Base-by-base conservation (phyloP, 2,329 filamentous ascomycete genomes). In the Plenodomus lindquistii region DNA sequence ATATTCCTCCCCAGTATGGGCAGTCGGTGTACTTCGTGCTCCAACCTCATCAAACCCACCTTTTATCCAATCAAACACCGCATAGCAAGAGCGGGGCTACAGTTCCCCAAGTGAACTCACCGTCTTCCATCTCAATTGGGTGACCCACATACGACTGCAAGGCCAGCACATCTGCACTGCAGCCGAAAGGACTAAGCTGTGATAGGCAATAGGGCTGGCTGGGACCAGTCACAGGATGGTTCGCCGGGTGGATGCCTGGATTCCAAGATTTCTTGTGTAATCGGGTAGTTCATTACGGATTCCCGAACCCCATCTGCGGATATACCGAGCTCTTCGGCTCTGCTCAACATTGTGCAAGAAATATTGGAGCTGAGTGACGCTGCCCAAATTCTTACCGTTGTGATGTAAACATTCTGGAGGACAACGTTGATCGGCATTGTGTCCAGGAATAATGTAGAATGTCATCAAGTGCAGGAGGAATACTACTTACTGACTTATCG, bases 111-210 rank as follows among this genome's bases (percentile, higher is more conserved):
- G 37, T 51, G 46, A 54, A 44, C 64, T 66, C 66, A 71, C 67
- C 67, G 67, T 69, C 67, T 66, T 49, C 48, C 46, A 48, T 44
- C 54, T 48, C 55, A 49, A 42, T 58, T 47, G 59, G 40, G 53
- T 57, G 54, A 51, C 57, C 60, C 57, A 57, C 56, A 51, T 34
- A 40, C 46, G 27, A 48, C 59, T 67, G 64, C 60, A 62, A 52
- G 49, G 65, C 66, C 67, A 71, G 60, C 67, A 60, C 67, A 70
- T 63, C 57, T 53, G 27, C 27, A 31, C 27, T 15, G 27, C 11
- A 31, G 27, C 27, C 27, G 27, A 31, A 4, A 31, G 27, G 27
- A 31, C 6, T 31, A 15, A 11, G 15, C 27, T 13, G 11, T 13
- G 11, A 31, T 15, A 11, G 27, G 6, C 11, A 15, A 53, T 57